phyloP scores from a whole-genome alignment of 345 rosid genomes.

The Eucalyptus cloeziana region DNA sequence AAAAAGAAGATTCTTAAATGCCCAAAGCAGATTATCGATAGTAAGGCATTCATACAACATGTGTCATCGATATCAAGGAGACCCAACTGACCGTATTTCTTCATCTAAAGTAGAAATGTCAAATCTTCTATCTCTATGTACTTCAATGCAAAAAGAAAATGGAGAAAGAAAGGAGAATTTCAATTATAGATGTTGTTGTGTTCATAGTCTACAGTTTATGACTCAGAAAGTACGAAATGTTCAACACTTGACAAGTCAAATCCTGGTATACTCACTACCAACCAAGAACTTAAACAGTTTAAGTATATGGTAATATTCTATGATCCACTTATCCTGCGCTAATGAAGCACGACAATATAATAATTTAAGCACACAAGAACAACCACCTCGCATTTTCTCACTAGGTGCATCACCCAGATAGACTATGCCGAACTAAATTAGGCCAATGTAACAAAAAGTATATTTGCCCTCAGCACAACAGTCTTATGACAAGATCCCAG shows the following conservation, averaged over 20 bases:
- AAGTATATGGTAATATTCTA: background rate
- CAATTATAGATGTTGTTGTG: background rate
- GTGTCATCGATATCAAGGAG: background rate
- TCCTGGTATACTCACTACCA: background rate
- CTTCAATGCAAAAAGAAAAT: background rate
- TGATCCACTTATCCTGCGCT: background rate
- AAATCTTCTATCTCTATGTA: background rate
- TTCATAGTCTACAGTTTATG: background rate
- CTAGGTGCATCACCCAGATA: too few relatives aligned
- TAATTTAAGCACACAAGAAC: too few relatives aligned
- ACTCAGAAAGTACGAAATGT: background rate
- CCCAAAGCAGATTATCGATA: background rate
- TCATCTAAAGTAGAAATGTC: background rate
- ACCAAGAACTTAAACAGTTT: background rate
- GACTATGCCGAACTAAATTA: too few relatives aligned
- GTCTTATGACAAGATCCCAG: too few relatives aligned
- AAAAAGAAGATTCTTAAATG: background rate
- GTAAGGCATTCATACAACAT: background rate
- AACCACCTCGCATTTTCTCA: too few relatives aligned
- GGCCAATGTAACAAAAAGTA: too few relatives aligned
- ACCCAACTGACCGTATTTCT: background rate
- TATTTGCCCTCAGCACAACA: too few relatives aligned
- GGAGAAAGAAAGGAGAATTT: background rate
- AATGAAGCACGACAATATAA: too few relatives aligned
- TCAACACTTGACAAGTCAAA: background rate